A percentile compares a stretch with the other conserved stretches of the same genome.
Evolutionary conservation across 2,329 filamentous ascomycete species (phyloP).

Genomic region (Parastagonospora avenae): DNA sequence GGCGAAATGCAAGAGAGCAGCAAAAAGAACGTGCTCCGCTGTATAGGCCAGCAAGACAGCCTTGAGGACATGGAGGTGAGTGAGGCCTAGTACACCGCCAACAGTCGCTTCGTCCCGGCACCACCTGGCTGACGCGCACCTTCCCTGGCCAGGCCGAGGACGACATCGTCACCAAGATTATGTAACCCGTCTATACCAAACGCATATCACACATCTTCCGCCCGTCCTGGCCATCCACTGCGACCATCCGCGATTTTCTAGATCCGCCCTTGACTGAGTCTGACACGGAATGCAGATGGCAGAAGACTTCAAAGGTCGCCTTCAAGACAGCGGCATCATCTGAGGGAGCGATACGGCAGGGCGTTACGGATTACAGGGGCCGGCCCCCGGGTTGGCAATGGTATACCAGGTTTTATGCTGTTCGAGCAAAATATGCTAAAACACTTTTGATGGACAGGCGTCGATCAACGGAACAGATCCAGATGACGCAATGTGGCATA

Average conservation of each 20-base stretch:
- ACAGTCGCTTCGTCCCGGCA: constrained; percentile 28
- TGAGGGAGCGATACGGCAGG: constrained; percentile 29
- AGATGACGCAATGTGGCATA: constrained; percentile 13
- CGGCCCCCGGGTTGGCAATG: constrained; percentile 18
- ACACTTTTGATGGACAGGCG: constrained; percentile 22
- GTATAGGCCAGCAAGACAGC: constrained; percentile 96
- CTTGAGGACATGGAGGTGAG: constrained; percentile 99
- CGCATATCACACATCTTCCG: constrained; percentile 12
- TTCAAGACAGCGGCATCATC: constrained; percentile 39
- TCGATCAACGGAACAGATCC: constrained; percentile 16
- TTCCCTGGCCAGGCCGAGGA: constrained; percentile 74
- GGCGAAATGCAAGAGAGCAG: constrained; percentile 98
- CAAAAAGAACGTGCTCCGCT: constrained; percentile 97
- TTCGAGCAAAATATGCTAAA: constrained; percentile 28
- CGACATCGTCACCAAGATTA: constrained; percentile 83
- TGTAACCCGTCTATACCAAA: constrained; percentile 55
- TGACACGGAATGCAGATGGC: constrained; percentile 32
- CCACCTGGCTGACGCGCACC: constrained; percentile 49
- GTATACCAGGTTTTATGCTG: constrained; percentile 31
- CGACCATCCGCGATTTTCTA: constrained; percentile 16
- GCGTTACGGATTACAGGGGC: constrained; percentile 22
- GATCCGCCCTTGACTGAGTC: constrained; percentile 33
- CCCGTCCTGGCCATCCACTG: constrained; percentile 13
- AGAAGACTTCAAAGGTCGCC: constrained; percentile 37
- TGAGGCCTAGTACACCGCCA: constrained; percentile 38